These are phyloP conservation scores for Globomyces sp. DNA, from an alignment of 371 early-diverging fungal species.

Conservation along the genomic window DNA sequence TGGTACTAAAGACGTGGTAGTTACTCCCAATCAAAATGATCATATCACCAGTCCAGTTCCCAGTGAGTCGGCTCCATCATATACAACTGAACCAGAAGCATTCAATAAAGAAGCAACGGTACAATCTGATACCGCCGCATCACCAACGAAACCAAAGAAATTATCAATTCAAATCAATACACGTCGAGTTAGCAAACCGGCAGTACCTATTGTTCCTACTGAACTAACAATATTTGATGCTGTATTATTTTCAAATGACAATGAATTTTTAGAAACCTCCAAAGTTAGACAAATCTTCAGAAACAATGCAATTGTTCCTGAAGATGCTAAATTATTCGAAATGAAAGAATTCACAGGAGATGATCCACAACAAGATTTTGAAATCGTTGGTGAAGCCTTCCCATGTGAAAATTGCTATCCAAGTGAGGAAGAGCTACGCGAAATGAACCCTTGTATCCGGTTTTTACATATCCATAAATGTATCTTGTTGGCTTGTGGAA, in stretches of 20 bases:
- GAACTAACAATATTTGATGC: slow-evolving; percentile 40
- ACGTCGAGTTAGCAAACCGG: background rate
- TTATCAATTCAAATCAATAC: background rate
- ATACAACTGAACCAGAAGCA: too few relatives aligned
- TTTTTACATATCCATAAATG: slow-evolving; percentile 15
- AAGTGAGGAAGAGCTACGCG: slow-evolving; percentile 10
- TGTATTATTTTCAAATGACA: slow-evolving; percentile 56
- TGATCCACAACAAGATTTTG: slow-evolving; percentile 17
- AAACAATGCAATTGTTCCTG: slow-evolving; percentile 43
- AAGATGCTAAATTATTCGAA: slow-evolving; percentile 56
- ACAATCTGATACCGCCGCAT: background rate
- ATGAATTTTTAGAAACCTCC: slow-evolving; percentile 54
- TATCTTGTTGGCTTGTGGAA: background rate
- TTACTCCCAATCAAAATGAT: too few relatives aligned
- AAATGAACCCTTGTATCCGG: background rate
- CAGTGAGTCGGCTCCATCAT: too few relatives aligned
- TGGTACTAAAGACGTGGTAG: too few relatives aligned
- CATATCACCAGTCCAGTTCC: too few relatives aligned
- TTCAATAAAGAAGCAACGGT: too few relatives aligned
- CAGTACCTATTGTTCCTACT: background rate
- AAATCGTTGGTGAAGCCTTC: slow-evolving; percentile 15
- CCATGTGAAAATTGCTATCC: slow-evolving; percentile 16
- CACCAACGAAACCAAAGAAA: background rate
- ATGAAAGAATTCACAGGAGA: slow-evolving; percentile 50
- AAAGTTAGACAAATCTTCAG: slow-evolving; percentile 46